Percentiles rank a stretch among this genome's conserved stretches.
Conservation (phyloP, 2,329 filamentous ascomycete genomes). For the Fusarium albosuccineum region DNA sequence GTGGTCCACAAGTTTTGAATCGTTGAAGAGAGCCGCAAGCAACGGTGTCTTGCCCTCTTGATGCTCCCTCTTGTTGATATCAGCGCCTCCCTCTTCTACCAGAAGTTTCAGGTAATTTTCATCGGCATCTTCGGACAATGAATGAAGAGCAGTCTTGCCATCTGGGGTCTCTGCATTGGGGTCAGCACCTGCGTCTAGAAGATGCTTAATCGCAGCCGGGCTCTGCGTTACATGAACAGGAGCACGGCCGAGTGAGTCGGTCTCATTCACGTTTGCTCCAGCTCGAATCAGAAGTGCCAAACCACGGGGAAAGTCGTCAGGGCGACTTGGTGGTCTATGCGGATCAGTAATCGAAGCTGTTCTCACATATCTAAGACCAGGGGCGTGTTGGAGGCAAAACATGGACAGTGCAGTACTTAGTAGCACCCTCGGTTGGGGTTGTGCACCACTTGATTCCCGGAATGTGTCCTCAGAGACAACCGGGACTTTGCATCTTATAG, state of each 20-base stretch:
- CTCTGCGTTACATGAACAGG: conserved; percentile 34
- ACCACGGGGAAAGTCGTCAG: conserved; percentile 9
- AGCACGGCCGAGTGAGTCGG: conserved; percentile 25
- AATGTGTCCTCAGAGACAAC: too few relatives aligned
- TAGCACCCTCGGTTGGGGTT: too few relatives aligned
- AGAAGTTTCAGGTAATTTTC: conserved; percentile 38
- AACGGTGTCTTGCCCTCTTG: conserved; percentile 42
- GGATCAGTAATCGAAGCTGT: not conserved
- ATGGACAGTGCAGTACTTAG: conserved; percentile 4
- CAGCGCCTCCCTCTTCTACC: conserved; percentile 37
- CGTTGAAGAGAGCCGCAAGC: not conserved
- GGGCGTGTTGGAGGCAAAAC: not conserved
- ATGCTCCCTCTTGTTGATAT: conserved; percentile 40
- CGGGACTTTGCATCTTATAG: conserved; percentile 20
- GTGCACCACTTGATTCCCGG: too few relatives aligned
- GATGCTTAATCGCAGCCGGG: conserved; percentile 15
- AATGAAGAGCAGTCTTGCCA: conserved; percentile 27
- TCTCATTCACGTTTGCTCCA: conserved; percentile 41
- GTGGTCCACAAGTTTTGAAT: conserved; percentile 12
- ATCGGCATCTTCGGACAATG: conserved; percentile 22
- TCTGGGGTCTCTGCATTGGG: conserved; percentile 27
- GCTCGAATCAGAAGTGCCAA: conserved; percentile 40
- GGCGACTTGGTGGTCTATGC: not conserved
- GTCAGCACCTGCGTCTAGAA: conserved; percentile 44
- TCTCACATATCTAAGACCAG: not conserved